A percentile compares a stretch with the other conserved stretches of the same genome.
These are phyloP conservation scores for Cladophialophora exuberans DNA, from an alignment of 2,329 filamentous ascomycete genomes.

Conservation along the genomic window DNA sequence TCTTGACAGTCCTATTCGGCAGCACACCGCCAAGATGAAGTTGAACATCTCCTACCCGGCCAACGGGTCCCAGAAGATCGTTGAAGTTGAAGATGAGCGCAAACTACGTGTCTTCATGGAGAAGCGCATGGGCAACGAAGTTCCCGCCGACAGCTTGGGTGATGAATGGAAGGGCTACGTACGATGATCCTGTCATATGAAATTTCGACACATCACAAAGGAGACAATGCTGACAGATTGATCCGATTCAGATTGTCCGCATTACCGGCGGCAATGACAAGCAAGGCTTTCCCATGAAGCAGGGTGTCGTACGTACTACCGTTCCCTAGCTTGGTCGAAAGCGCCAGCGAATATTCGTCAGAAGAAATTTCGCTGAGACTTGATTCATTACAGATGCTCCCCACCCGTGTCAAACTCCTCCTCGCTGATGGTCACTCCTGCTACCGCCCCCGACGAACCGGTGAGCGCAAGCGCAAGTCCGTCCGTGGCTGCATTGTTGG, in stretches of 20 bases:
- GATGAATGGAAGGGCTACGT: conserved; percentile 99
- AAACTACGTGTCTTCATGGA: conserved; percentile 99
- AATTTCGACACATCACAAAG: neutral
- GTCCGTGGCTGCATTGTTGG: conserved; percentile 98
- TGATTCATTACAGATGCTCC: conserved; percentile 68
- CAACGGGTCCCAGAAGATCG: conserved; percentile 99
- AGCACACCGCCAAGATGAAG: conserved; percentile 61
- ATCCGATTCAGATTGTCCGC: conserved; percentile 32
- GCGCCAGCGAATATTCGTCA: conserved; percentile 29
- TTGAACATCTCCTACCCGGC: conserved; percentile 86
- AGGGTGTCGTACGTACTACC: conserved; percentile 71
- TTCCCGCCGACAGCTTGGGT: conserved; percentile 90
- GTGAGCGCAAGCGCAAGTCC: conserved; percentile 99
- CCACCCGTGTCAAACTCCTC: conserved; percentile 96
- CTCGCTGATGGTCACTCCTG: conserved; percentile 96
- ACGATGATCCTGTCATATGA: conserved; percentile 56
- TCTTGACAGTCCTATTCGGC: conserved; percentile 41
- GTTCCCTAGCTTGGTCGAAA: conserved; percentile 35
- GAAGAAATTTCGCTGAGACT: conserved; percentile 32
- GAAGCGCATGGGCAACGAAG: conserved; percentile 77
- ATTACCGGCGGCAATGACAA: conserved; percentile 99
- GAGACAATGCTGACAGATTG: conserved; percentile 21
- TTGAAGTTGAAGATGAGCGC: conserved; percentile 99
- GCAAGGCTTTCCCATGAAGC: conserved; percentile 99
- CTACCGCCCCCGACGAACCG: conserved; percentile 96